Percentiles rank a stretch among this genome's conserved stretches.
Conservation (phyloP, 2,329 filamentous ascomycete genomes). For the Ambrosiella cleistominuta region DNA sequence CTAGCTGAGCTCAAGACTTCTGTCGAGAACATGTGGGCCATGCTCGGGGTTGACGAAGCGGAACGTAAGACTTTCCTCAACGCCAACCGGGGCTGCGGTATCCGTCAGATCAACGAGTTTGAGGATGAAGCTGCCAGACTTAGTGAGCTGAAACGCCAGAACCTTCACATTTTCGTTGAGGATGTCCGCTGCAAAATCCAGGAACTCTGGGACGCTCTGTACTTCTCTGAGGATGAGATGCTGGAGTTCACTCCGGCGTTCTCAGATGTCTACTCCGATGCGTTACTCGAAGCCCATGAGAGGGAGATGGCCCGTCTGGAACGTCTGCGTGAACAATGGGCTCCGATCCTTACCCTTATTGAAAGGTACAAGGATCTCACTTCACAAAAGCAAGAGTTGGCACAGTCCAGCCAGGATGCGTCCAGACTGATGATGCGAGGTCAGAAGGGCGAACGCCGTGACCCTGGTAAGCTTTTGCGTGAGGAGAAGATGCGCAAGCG, state of each 20-base stretch:
- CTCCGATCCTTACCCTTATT: conserved; percentile 64
- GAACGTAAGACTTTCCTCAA: conserved; percentile 77
- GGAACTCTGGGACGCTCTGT: conserved; percentile 85
- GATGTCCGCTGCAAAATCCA: conserved; percentile 81
- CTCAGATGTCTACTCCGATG: conserved; percentile 92
- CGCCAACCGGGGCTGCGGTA: conserved; percentile 73
- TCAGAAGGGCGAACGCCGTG: conserved; percentile 81
- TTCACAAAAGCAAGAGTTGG: conserved; percentile 70
- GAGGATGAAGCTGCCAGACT: conserved; percentile 75
- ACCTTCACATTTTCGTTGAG: conserved; percentile 88
- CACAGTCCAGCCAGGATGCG: conserved; percentile 84
- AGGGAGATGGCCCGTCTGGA: conserved; percentile 73
- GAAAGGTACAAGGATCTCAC: conserved; percentile 71
- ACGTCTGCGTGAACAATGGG: conserved; percentile 67
- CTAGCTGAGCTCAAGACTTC: conserved; percentile 57
- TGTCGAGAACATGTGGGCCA: conserved; percentile 81
- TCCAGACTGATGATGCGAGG: conserved; percentile 83
- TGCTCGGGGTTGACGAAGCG: conserved; percentile 62
- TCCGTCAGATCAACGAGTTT: conserved; percentile 87
- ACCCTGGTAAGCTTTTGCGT: conserved; percentile 79
- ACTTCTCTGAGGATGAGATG: conserved; percentile 97
- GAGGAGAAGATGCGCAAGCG: conserved; percentile 99
- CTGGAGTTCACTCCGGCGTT: conserved; percentile 94
- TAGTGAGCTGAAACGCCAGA: conserved; percentile 86
- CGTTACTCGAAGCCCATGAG: conserved; percentile 85